phyloP scores from a whole-genome alignment of 192 early-diverging fungal genomes.

The Coemansia sp. region DNA sequence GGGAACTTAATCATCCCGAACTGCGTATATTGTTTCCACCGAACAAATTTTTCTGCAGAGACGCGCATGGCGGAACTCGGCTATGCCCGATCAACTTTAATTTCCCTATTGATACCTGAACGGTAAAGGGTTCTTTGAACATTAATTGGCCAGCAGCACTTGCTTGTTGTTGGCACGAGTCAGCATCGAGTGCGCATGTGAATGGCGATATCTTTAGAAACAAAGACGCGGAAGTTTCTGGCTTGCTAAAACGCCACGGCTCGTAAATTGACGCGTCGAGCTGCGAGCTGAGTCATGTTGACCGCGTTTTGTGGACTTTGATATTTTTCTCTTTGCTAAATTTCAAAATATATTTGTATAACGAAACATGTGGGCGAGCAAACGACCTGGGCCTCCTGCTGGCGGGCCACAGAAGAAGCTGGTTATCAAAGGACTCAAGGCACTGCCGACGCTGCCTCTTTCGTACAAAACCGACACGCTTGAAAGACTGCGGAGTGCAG shows the following conservation, averaged over 20 bases:
- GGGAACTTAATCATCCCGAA: not conserved
- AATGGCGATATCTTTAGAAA: too few relatives aligned
- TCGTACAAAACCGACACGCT: conserved; percentile 69
- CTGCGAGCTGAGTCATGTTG: not conserved
- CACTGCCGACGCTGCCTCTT: conserved; percentile 58
- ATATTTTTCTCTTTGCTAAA: not conserved
- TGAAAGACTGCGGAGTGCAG: conserved; percentile 63
- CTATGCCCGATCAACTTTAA: too few relatives aligned
- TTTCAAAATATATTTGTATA: not conserved
- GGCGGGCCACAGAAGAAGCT: conserved; percentile 44
- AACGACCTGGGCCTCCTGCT: conserved; percentile 30
- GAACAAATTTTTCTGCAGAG: not conserved
- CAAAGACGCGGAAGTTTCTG: too few relatives aligned
- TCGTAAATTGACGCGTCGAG: not conserved
- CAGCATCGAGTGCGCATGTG: too few relatives aligned
- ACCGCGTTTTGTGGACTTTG: not conserved
- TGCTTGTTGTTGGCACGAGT: too few relatives aligned
- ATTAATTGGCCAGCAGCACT: too few relatives aligned
- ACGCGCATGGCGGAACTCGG: too few relatives aligned
- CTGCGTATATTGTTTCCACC: not conserved
- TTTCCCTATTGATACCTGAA: too few relatives aligned
- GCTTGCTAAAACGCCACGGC: not conserved
- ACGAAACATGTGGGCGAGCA: conserved; percentile 45
- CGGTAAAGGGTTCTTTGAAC: too few relatives aligned
- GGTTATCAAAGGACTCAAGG: conserved; percentile 35